phyloP scores from a whole-genome alignment of 768 basidiomycete species.

The Amanita rimosa region DNA sequence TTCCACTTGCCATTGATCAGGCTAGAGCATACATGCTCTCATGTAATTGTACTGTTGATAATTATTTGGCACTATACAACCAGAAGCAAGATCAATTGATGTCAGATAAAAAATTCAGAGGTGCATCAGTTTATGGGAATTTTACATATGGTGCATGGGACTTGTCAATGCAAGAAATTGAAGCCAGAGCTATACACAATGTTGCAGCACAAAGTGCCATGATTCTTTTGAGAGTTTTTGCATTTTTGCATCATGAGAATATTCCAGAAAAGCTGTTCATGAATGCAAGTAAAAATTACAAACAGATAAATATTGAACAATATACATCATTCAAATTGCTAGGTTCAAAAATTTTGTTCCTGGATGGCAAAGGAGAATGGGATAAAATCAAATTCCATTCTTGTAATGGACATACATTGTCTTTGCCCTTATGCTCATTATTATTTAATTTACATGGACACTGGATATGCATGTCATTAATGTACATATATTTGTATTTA shows the following conservation, averaged over 20 bases:
- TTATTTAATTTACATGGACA: too few relatives aligned
- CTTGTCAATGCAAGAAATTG: constrained; percentile 9
- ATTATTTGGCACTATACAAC: constrained; percentile 9
- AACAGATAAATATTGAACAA: not conserved
- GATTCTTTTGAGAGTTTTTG: constrained; percentile 9
- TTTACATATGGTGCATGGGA: constrained; percentile 13
- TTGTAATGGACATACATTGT: too few relatives aligned
- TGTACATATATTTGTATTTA: too few relatives aligned
- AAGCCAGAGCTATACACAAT: constrained; percentile 1
- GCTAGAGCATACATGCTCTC: constrained; percentile 10
- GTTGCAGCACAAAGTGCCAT: constrained; percentile 10
- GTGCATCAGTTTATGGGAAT: constrained; percentile 9
- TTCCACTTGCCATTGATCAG: constrained; percentile 11
- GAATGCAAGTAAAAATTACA: constrained; percentile 5
- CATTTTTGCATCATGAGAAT: constrained; percentile 12
- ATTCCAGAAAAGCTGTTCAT: constrained; percentile 9
- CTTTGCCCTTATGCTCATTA: too few relatives aligned
- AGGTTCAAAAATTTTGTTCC: not conserved
- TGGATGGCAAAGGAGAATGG: constrained; percentile 5
- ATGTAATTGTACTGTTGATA: constrained; percentile 7
- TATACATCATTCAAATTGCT: not conserved
- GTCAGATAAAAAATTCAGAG: constrained; percentile 3
- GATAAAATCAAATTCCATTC: constrained; percentile 8
- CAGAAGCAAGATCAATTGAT: constrained; percentile 6
- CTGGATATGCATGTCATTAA: too few relatives aligned